phyloP scores from a whole-genome alignment of 23 red algal genomes.

The Agarophyton chilense region DNA sequence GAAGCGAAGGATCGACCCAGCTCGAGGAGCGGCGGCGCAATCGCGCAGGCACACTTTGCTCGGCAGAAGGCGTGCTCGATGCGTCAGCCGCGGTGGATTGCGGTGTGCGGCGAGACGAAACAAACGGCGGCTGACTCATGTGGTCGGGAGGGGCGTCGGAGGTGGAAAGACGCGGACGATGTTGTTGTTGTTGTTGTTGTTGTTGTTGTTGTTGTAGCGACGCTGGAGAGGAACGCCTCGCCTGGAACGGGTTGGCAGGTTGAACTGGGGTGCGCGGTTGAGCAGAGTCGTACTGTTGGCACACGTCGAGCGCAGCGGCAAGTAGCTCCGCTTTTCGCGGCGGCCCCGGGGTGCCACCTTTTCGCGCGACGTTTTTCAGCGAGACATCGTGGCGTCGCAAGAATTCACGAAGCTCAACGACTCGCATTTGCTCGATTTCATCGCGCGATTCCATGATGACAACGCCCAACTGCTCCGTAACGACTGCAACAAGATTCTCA shows the following conservation, averaged over 20 bases:
- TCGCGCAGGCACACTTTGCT: background rate
- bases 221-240: background rate
- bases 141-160: too few species aligned
- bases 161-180: too few species aligned
- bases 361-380: constrained; percentile 18
- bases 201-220: too few species aligned
- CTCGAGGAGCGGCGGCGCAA: background rate
- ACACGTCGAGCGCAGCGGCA: constrained; percentile 29
- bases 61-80: background rate
- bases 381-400: constrained; percentile 20
- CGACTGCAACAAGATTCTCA: too few species aligned
- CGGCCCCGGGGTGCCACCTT: constrained; percentile 51
- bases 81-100: background rate
- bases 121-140: too few species aligned
- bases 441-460: constrained; percentile 49
- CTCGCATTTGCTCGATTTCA: constrained; percentile 59
- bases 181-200: too few species aligned
- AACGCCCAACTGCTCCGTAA: too few species aligned
- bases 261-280: background rate
- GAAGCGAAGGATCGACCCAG: background rate
- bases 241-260: background rate
- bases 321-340: constrained; percentile 47
- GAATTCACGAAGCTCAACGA: constrained; percentile 42
- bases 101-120: too few species aligned
- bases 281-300: background rate